Evolutionary conservation across 768 basidiomycete genomes (phyloP).

Genomic region (Stropharia rugosoannulata): DNA sequence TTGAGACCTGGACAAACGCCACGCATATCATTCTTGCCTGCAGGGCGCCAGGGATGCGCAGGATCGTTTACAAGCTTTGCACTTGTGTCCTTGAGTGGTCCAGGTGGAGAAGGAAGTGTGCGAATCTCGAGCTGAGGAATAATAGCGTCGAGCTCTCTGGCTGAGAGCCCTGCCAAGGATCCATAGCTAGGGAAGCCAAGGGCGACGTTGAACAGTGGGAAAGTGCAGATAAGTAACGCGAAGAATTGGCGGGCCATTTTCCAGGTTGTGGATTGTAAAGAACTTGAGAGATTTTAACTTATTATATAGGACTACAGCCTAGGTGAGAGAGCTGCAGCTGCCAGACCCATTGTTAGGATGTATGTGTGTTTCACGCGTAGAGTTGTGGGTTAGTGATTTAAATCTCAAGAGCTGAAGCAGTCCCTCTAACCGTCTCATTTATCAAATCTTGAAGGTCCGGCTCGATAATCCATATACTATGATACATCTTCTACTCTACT

Average conservation of each 20-base stretch:
- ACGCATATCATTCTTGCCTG: not conserved
- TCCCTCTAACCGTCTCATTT: too few species aligned
- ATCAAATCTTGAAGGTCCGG: too few species aligned
- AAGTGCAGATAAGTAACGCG: not conserved
- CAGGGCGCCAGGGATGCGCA: not conserved
- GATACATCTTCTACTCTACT: too few species aligned
- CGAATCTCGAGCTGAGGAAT: not conserved
- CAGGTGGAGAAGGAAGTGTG: not conserved
- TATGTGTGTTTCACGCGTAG: too few species aligned
- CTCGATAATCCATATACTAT: too few species aligned
- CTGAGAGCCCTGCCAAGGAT: not conserved
- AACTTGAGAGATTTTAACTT: too few species aligned
- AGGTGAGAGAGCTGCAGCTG: too few species aligned
- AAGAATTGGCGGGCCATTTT: not conserved
- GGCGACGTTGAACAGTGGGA: not conserved
- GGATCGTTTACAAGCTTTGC: slow-evolving; percentile 1
- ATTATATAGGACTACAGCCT: too few species aligned
- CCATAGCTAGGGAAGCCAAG: not conserved
- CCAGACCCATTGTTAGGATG: too few species aligned
- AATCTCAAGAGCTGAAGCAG: too few species aligned
- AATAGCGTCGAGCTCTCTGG: slow-evolving; percentile 1
- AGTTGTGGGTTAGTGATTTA: too few species aligned
- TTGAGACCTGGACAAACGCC: slow-evolving; percentile 1
- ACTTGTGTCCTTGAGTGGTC: not conserved
- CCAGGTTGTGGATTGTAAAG: too few species aligned